Evolutionary conservation across 2,329 filamentous ascomycete genomes (phyloP), one percentile per base, ranked within the genome.

Genomic region (Sporothrix pallida): DNA sequence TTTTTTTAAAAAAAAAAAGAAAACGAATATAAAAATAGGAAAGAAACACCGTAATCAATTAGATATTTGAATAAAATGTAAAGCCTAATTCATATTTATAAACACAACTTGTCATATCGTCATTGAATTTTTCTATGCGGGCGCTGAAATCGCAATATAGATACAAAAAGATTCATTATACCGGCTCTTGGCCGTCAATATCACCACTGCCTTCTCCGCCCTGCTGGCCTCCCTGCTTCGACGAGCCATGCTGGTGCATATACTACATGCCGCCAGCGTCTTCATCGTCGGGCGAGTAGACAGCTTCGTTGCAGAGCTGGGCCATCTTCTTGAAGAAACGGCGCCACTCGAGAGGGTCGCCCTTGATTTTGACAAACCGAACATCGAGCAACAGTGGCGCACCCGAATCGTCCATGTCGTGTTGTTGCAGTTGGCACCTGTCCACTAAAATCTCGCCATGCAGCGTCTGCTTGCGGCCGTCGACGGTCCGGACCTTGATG

Each of bases 251-350:
- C 44, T 63, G 60, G 15, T 3, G 54, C 44, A 58, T 65, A 56
- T 13, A 9, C 68, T 76, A 73, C 50, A 62, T 67, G 46, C 56
- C 56, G 37, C 54, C 54, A n/a, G 56, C 60, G 42, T 71, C 70
- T 13, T 70, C 73, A 12, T 70, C 72, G 63, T 76, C 75, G 2
- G 75, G 73, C 2, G 73, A 52, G 80, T 90, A 93, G 62, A 98
- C 91, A 9, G 90, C 94, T 80, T 97, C 94, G 80, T 93, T 93
- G 83, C 95, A 97, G 75, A 95, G 85, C 76, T 97, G 86, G 44
- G 93, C 93, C n/a, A 98, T 89, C 82, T 94, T 95, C 84, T 99
- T 99, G 86, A 99, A 99, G 81, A 99, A 94, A 48, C 96, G 87
- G 75, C 96, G 89, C 96, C 97, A 99, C 84, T 98, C 95, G 69